Evolutionary conservation across 345 rosid genomes (phyloP), one percentile per base, ranked within the genome.

Genomic region (Heritiera fomes): DNA sequence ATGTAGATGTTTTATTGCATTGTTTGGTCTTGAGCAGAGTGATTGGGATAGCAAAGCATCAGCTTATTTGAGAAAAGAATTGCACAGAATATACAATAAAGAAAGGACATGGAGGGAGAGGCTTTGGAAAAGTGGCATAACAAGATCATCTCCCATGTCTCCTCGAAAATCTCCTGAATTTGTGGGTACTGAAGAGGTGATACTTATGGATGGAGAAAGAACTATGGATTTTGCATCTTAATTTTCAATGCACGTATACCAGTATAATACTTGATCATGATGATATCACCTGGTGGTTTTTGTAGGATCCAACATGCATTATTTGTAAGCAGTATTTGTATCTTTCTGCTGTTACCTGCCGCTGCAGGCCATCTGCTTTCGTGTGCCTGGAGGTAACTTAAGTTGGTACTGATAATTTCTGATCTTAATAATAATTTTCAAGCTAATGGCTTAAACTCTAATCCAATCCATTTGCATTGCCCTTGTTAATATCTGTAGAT

Each of bases 121-220:
- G 78, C 92, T 95, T 20, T 93, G 98, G 99, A 89, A 80, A 84
- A 86, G 87, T 80, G 98, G 98, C 83, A 82, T 93, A 43, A 80
- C 86, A 83, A 93, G 84, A 84, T 93, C 99, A 79, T 92, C 93
- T 83, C 87, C 87, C 76, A 90, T 92, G 98, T 72, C 86, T 62
- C 82, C 89, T 62, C 84, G 90, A 64, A 91, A 86, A 84, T 87
- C 76, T 69, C 90, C 98, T 80, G 97, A 92, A 83, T 88, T 86
- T 83, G 94, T 95, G 82, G 98, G 92, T 67, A 87, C 90, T 67
- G 97, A 92, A 82, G 98, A 95, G 98, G 99, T 95, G 77, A 80
- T 75, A 17, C n/a, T 30, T 8, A 64, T 60, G 69, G 30, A 8
- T 81, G 30, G 32, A 12, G 34, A 45, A 76, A 32, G 34, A 8